Evolutionary conservation across 73 alveolate genomes (phyloP).

Genomic region (Uronychia setigera): DNA sequence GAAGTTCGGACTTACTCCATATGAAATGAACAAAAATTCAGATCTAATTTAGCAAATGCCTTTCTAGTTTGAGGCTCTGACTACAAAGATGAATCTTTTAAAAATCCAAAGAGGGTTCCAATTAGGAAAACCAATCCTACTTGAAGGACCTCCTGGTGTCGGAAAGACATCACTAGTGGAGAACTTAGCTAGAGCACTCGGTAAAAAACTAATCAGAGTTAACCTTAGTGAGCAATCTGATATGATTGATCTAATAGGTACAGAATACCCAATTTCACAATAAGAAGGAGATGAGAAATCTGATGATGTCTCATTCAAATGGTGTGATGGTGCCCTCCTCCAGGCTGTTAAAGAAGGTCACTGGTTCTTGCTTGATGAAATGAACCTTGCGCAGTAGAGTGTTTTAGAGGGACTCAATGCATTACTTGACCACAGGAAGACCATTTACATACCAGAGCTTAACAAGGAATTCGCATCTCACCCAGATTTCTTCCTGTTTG

Average conservation of each 20-base stretch:
- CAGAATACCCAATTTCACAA: conserved; percentile 92
- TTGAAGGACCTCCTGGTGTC: conserved; percentile 99
- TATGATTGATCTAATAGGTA: conserved; percentile 97
- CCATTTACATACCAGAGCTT: conserved; percentile 97
- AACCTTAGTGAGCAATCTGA: conserved; percentile 97
- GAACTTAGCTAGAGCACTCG: conserved; percentile 81
- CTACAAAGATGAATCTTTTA: conserved; percentile 67
- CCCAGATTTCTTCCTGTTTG: conserved; percentile 92
- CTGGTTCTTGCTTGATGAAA: conserved; percentile 95
- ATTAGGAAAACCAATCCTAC: conserved; percentile 80
- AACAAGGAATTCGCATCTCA: conserved; percentile 86
- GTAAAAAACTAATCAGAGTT: conserved; percentile 83
- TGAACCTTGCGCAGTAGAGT: conserved; percentile 93
- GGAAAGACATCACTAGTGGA: conserved; percentile 96
- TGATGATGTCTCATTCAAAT: conserved; percentile 80
- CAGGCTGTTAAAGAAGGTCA: conserved; percentile 91
- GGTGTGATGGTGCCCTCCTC: conserved; percentile 94
- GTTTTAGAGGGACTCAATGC: conserved; percentile 99
- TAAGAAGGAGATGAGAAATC: conserved; percentile 1
- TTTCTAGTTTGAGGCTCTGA: conserved; percentile 72
- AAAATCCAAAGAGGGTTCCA: conserved; percentile 82
- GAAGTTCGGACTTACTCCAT: too few relatives aligned
- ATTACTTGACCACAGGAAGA: conserved; percentile 96
- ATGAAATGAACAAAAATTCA: too few relatives aligned
- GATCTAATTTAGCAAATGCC: too few relatives aligned